These are phyloP conservation scores for Schizosaccharomyces pombe DNA, from an alignment of 805 yeast genomes.

Conservation along the genomic window DNA sequence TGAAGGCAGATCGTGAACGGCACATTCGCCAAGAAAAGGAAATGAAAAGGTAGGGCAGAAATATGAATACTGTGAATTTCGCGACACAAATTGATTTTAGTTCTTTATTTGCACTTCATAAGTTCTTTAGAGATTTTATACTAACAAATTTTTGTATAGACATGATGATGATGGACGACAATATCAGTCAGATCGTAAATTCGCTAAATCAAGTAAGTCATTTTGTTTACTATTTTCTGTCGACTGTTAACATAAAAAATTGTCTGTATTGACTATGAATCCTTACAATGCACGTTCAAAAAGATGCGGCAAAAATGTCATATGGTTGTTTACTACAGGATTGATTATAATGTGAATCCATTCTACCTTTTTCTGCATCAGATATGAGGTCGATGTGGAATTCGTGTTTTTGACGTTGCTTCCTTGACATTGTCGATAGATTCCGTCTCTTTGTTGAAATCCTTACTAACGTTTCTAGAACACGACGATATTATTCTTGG, in stretches of 20 bases:
- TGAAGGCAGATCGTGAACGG: constrained; percentile 1
- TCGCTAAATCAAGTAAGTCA: background rate
- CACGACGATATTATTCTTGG: constrained; percentile 4
- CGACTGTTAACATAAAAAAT: background rate
- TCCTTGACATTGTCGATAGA: no score
- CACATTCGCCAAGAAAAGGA: constrained; percentile 1
- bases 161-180: constrained; percentile 1
- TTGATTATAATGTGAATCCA: no score
- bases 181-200: background rate
- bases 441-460: background rate
- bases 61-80: background rate
- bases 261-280: no score
- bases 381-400: no score
- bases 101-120: background rate
- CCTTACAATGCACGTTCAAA: no score
- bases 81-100: no score
- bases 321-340: no score
- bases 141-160: background rate
- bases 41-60: background rate
- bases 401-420: no score
- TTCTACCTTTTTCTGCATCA: no score
- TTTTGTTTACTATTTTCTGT: background rate
- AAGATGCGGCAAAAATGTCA: no score
- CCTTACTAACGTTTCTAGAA: background rate
- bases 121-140: background rate